Evolutionary conservation across 1,284 basidiomycete species (phyloP), one percentile per base, ranked within the genome.

Genomic region (Rhodotorula mucilaginosa): DNA sequence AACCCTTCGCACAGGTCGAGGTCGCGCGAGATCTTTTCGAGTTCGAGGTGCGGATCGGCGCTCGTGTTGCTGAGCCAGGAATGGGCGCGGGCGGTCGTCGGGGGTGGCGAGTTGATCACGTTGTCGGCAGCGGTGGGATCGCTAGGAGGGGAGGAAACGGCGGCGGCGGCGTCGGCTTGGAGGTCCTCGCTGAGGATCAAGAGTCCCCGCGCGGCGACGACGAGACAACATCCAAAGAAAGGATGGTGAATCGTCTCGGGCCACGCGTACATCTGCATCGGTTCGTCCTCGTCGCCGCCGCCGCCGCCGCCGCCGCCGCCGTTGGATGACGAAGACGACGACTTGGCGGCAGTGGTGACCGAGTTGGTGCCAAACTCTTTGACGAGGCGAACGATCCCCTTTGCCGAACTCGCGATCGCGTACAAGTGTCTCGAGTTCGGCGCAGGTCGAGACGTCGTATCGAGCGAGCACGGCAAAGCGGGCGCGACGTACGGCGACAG

Each of bases 151-250:
- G 39, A 44, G 39, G 46, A 19, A 18, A 16, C 60, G 26, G 3
- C 19, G 23, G 60, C 13, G 7, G 58, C 34, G 21, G 26, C 34
- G 19, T 52, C 65, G 34, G 34, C 3, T 16, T 67, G 65, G 46
- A 26, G 29, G 15, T 61, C 63, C 47, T 69, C 63, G 10, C 51
- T 52, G 19, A 51, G 58, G 51, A 69, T 58, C 23, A 69, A 59
- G 15, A 60, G 26, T 10, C 68, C 68, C 10, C 68, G 21, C 31
- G 68, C 58, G 18, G 63, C 59, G 31, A 69, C 64, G 47, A 69
- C 58, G 68, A 69, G 64, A 56, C 68, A 69, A 48, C 68, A 69
- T 4, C 68, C 68, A 31, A 59, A 65, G 34, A 49, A 65, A 31
- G 68, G 68, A 13, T 60, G 61, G 31, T 67, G 60, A 8, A 58